These are phyloP conservation scores for Crataegus laevigata DNA, from an alignment of 306 rosid genomes.

Conservation along the genomic window DNA sequence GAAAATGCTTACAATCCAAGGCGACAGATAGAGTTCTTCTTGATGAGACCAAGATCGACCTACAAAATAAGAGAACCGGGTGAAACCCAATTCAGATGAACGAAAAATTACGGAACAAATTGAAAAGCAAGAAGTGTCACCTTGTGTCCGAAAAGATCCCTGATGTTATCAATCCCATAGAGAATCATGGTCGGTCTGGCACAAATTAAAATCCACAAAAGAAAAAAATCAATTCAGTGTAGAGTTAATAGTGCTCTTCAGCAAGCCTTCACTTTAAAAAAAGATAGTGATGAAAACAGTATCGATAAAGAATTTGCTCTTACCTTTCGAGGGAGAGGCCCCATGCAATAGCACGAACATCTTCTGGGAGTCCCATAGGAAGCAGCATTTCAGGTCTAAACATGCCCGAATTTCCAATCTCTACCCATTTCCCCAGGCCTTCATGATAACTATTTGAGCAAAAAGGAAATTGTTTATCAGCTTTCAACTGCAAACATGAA, in stretches of 20 bases:
- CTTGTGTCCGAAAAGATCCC: conserved; percentile 94
- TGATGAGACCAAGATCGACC: conserved; percentile 89
- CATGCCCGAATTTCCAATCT: conserved; percentile 94
- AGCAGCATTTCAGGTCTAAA: conserved; percentile 96
- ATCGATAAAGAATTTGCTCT: neutral
- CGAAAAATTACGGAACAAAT: neutral
- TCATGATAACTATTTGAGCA: conserved; percentile 65
- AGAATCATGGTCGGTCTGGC: conserved; percentile 96
- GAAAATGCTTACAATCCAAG: conserved; percentile 39
- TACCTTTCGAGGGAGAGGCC: conserved; percentile 98
- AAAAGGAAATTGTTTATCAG: neutral
- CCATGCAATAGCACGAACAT: conserved; percentile 91
- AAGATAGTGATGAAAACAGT: neutral
- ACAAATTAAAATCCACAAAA: neutral
- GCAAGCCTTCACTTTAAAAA: neutral
- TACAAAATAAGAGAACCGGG: conserved; percentile 15
- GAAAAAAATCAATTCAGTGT: neutral
- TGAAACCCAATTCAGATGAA: neutral
- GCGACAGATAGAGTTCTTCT: conserved; percentile 78
- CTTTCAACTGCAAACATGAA: conserved; percentile 3
- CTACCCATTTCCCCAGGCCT: conserved; percentile 88
- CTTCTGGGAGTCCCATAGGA: conserved; percentile 98
- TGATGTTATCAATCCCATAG: conserved; percentile 76
- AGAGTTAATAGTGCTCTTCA: neutral
- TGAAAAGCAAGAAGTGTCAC: conserved; percentile 20